Percentiles rank a stretch among this genome's conserved stretches.
Conservation (phyloP, 2,329 filamentous ascomycete genomes). For the Paraconiothyrium brasiliense region DNA sequence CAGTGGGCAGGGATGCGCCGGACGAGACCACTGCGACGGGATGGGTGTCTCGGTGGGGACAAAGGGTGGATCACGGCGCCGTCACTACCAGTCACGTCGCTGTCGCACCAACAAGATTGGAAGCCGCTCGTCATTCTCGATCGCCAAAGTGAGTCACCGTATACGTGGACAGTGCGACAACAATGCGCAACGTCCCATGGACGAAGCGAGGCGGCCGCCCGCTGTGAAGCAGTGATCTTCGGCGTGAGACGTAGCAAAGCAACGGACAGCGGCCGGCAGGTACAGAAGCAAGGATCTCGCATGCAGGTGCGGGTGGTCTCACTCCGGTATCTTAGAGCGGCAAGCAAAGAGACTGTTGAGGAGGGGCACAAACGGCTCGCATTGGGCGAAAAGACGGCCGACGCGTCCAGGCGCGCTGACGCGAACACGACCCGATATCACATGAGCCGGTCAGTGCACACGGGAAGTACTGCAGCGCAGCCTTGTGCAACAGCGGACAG, state of each 20-base stretch:
- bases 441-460: constrained; percentile 40
- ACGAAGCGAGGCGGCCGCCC: constrained; percentile 3
- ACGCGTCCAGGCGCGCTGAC: constrained; percentile 24
- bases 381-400: constrained; percentile 15
- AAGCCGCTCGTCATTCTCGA: background rate
- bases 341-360: constrained; percentile 5
- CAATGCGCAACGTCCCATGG: background rate
- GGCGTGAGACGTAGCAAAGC: background rate
- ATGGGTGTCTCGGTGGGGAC: background rate
- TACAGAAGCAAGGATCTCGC: constrained; percentile 2
- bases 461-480: background rate
- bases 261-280: background rate
- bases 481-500: constrained; percentile 8
- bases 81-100: background rate
- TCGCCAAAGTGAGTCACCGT: constrained; percentile 1
- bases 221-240: background rate
- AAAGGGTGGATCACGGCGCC: background rate
- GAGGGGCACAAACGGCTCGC: constrained; percentile 13
- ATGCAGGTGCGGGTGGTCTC: constrained; percentile 20
- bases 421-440: constrained; percentile 39
- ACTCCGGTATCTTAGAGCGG: constrained; percentile 14
- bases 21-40: constrained; percentile 7
- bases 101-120: background rate
- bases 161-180: background rate
- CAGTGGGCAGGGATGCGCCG: background rate